Conservation (phyloP, 352 stramenopile genomes). For the Albugo candida region DNA sequence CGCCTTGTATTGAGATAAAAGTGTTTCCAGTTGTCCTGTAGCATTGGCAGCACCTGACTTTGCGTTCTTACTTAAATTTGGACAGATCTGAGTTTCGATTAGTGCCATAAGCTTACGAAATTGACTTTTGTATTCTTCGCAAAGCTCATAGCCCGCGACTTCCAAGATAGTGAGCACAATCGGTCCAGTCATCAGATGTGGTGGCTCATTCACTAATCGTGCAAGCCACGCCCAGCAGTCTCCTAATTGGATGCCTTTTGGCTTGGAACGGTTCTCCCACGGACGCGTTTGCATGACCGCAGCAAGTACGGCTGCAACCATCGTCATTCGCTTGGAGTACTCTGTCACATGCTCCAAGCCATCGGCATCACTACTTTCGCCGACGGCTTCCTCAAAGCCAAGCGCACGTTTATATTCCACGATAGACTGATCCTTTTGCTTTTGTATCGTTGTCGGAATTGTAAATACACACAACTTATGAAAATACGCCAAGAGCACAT, state of each 20-base stretch:
- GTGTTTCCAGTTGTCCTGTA: constrained; percentile 46
- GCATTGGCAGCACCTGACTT: constrained; percentile 59
- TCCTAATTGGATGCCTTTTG: constrained; percentile 26
- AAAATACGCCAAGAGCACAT: constrained; percentile 51
- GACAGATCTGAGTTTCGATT: constrained; percentile 39
- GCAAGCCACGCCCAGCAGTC: constrained; percentile 61
- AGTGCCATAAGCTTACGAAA: constrained; percentile 63
- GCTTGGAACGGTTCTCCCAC: constrained; percentile 30
- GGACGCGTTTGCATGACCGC: constrained; percentile 48
- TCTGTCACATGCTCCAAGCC: constrained; percentile 53
- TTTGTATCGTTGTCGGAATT: constrained; percentile 35
- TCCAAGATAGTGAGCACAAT: constrained; percentile 58
- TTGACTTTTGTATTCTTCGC: constrained; percentile 40
- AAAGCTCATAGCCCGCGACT: constrained; percentile 48
- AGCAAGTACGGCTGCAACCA: constrained; percentile 44
- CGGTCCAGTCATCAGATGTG: constrained; percentile 45
- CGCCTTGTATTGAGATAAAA: constrained; percentile 46
- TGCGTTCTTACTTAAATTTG: constrained; percentile 42
- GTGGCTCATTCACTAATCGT: constrained; percentile 42
- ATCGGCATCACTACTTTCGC: constrained; percentile 31
- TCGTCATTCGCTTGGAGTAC: constrained; percentile 64
- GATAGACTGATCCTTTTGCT: constrained; percentile 27
- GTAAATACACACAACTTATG: constrained; percentile 57
- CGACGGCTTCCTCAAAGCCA: constrained; percentile 42
- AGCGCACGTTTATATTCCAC: constrained; percentile 44